A percentile compares a stretch with the other conserved stretches of the same genome.
Conservation (phyloP, 371 early-diverging fungal species). For the Enteropsectra breve region DNA sequence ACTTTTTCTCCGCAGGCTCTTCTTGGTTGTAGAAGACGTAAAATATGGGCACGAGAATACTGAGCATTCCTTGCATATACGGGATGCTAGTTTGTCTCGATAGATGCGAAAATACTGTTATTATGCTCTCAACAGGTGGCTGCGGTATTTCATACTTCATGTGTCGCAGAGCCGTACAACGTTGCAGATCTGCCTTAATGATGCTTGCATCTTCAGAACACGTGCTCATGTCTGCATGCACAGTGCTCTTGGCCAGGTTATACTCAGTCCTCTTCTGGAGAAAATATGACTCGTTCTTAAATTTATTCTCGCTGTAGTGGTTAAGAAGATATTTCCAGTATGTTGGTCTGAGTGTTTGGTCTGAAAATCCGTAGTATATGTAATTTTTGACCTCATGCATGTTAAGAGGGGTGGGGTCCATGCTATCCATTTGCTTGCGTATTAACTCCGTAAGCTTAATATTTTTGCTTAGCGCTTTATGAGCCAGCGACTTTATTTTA, state of each 20-base stretch:
- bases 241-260: conserved; percentile 27
- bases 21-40: conserved; percentile 47
- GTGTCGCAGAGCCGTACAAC: background rate
- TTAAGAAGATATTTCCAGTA: conserved; percentile 55
- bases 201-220: background rate
- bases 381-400: conserved; percentile 46
- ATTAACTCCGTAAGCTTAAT: conserved; percentile 26
- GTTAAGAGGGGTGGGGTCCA: conserved; percentile 32
- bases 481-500: too few species aligned
- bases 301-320: conserved; percentile 50
- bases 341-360: conserved; percentile 35
- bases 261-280: conserved; percentile 33
- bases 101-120: conserved; percentile 41
- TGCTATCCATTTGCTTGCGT: conserved; percentile 38
- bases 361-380: conserved; percentile 48
- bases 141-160: too few species aligned
- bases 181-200: conserved; percentile 37
- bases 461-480: too few species aligned
- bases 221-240: conserved; percentile 8
- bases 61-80: conserved; percentile 61
- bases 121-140: conserved; percentile 49
- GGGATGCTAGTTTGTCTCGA: conserved; percentile 56
- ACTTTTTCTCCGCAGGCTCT: conserved; percentile 35
- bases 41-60: conserved; percentile 54
- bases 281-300: conserved; percentile 37